These are phyloP conservation scores for Coelastrella sp. DNA, from an alignment of 139 green algal genomes.

Conservation along the genomic window DNA sequence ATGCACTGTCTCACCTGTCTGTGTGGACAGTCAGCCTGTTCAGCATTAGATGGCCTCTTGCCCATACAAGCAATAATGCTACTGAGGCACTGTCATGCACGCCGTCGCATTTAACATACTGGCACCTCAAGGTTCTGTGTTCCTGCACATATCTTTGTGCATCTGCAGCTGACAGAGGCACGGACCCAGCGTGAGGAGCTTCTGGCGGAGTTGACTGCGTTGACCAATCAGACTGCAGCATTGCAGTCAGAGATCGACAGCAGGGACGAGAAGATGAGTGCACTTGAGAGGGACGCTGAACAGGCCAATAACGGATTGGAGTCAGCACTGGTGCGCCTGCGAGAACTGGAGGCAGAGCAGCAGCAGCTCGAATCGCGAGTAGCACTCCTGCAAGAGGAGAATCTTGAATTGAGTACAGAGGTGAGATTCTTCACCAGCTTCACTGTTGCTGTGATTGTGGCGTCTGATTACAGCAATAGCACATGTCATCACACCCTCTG, in stretches of 20 bases:
- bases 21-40: no score
- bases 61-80: no score
- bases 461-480: no score
- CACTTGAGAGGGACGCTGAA: slow-evolving; percentile 31
- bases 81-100: no score
- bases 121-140: no score
- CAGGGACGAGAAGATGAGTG: slow-evolving; percentile 43
- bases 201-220: background rate
- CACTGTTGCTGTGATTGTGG: background rate
- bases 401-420: slow-evolving; percentile 41
- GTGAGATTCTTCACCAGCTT: no score
- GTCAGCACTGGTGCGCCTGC: slow-evolving; percentile 24
- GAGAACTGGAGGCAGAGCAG: slow-evolving; percentile 46
- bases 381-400: slow-evolving; percentile 40
- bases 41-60: no score
- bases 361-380: slow-evolving; percentile 45
- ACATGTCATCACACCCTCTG: no score
- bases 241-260: slow-evolving; percentile 44
- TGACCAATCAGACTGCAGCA: slow-evolving; percentile 21
- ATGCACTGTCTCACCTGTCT: no score
- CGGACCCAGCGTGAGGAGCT: slow-evolving; percentile 42
- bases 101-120: no score
- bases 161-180: slow-evolving; percentile 42
- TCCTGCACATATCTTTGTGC: no score
- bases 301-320: slow-evolving; percentile 26